These are phyloP conservation scores for Symbiotaphrina buchneri DNA, from an alignment of 495 filamentous ascomycete species.

Conservation along the genomic window DNA sequence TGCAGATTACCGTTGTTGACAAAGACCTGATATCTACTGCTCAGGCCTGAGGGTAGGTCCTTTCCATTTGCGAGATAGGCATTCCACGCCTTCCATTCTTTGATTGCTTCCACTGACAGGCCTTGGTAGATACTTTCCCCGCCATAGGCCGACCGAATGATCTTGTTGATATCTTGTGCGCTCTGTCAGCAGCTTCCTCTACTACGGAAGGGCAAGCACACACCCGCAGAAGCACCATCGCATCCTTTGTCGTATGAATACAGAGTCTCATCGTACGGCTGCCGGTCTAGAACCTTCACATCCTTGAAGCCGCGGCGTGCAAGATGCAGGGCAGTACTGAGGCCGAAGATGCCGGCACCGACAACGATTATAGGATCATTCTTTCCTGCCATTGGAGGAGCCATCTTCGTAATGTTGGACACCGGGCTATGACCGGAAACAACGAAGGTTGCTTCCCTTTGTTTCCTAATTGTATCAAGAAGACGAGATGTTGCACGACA, in stretches of 20 bases:
- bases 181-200: too few species aligned
- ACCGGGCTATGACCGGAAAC: too few species aligned
- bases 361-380: slow-evolving; percentile 17
- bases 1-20: slow-evolving; percentile 13
- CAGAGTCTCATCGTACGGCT: slow-evolving; percentile 14
- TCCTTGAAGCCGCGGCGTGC: slow-evolving; percentile 16
- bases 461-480: too few species aligned
- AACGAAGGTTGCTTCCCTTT: too few species aligned
- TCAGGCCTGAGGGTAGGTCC: slow-evolving; percentile 14
- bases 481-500: too few species aligned
- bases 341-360: slow-evolving; percentile 22
- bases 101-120: slow-evolving; percentile 17
- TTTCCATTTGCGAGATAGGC: slow-evolving; percentile 9
- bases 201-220: too few species aligned
- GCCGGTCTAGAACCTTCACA: slow-evolving; percentile 19
- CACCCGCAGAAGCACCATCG: slow-evolving; percentile 16
- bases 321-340: slow-evolving; percentile 18
- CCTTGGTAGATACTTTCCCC: slow-evolving; percentile 17
- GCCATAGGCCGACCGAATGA: slow-evolving; percentile 20
- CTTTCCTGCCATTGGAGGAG: too few species aligned
- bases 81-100: slow-evolving; percentile 20
- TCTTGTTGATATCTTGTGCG: slow-evolving; percentile 23
- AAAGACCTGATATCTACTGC: slow-evolving; percentile 11
- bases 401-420: too few species aligned
- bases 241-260: slow-evolving; percentile 13